Evolutionary conservation across 306 rosid genomes (phyloP), one percentile per base, ranked within the genome.

Genomic region (Lathyrus sativus): DNA sequence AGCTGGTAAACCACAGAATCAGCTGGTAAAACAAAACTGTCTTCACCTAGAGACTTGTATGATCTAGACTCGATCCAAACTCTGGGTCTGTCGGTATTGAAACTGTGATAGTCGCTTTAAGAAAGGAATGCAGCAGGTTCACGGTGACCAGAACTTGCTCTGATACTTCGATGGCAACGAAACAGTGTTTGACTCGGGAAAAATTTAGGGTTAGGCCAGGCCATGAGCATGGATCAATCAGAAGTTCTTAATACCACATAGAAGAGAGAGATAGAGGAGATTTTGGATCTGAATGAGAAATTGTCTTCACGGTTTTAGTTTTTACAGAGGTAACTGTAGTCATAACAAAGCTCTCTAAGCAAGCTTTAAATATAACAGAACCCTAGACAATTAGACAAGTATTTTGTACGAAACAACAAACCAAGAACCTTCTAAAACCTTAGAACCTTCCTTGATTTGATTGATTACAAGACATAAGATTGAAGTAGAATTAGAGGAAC

Each of bases 211-310:
- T 54, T 24, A 11, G 41, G 62, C 18, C 41, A 7, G 62, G 62
- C 62, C 62, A 28, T 59, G 28, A 35, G 28, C 17, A 33, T 8
- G 24, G n/a, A 33, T 59, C 65, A 59, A 59, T 59, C 44, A 29
- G 28, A 33, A 31, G 65, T 31, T 59, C 24, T 14, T 33, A 22
- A 7, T 59, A 33, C 65, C 6, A 24, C 15, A 33, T 33, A n/a
- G 24, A 4, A 29, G 11, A 10, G 60, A 5, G 15, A 13, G 63
- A 12, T 5, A 26, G 42, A 57, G 41, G 10, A 28, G 15, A 26
- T 28, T 56, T 29, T 28, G 18, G 12, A 56, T 58, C 63, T 58
- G 63, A 58, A 31, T 58, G 43, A 5, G 63, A 58, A 29, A 31
- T 13, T 58, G 43, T 58, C 31, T 58, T n/a, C 42, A 58, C 15